Base-by-base conservation (phyloP, 345 rosid species). In the Fremontodendron californicum region DNA sequence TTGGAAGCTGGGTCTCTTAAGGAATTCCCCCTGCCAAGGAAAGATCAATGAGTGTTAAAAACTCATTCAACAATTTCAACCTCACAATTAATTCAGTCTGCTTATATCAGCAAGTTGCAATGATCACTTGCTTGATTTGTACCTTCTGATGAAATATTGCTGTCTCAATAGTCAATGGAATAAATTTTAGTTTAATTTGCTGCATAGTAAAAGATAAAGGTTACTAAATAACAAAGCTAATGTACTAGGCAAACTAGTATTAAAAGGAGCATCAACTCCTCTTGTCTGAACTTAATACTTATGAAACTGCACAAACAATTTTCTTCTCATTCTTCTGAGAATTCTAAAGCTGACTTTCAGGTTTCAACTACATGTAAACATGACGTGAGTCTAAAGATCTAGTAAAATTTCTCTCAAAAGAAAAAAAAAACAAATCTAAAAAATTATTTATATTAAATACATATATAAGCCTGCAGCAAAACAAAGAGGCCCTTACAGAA, bases 1-100 rank as follows among this genome's bases (percentile, higher is more conserved):
- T 87, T 91, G 18, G 99, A 87, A 71, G 97, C 99, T 49, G 99
- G 91, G 84, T 87, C 93, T 80, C 82, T 90, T 61, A 96, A 81
- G 43, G 98, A 96, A 75, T 90, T 82, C n/a, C 93, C 96, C 76
- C 98, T 94, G 86, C 74, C 81, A 81, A 58, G 33, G 29, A 43
- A 62, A 81, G 25, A 78, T 54, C 5, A 18, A 8, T 33, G 23
- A 45, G 11, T 7, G 7, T 66, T 21, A 64, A 48, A 58, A 6
- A n/a, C 42, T 37, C 15, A 33, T 57, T 25, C 55, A 69, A 63
- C 43, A 29, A 29, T 63, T 52, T 6, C 49, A 33, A 62, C 16
- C 55, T 67, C 48, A 42, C 27, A 21, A 10, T 42, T 12, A 23
- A 42, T 67, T 23, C 49, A 31, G 19, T 23, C 51, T 23, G 31